Percentiles rank a stretch among this genome's conserved stretches.
Evolutionary conservation across 176 grass and related monocot species (phyloP).

Genomic region (Tuctoria greenei): DNA sequence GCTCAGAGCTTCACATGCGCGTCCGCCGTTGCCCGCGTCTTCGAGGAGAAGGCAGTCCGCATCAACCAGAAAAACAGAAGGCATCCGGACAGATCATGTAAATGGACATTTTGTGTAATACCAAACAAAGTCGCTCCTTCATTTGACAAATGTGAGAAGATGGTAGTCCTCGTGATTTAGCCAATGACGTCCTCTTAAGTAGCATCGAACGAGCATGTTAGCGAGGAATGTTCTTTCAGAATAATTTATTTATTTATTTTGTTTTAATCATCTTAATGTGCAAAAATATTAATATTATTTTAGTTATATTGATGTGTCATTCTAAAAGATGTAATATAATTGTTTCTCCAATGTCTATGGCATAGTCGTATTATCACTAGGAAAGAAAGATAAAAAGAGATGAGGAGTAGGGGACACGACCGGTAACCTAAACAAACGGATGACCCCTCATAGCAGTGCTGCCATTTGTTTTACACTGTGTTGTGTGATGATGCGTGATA

Average conservation of each 20-base stretch:
- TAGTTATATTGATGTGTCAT: background rate
- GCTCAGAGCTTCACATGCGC: background rate
- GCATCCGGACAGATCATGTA: background rate
- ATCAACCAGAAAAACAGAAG: background rate
- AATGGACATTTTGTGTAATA: background rate
- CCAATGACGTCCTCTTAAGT: background rate
- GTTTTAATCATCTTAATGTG: background rate
- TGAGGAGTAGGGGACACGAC: no score
- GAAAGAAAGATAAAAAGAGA: no score
- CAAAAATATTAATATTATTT: background rate
- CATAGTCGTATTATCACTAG: background rate
- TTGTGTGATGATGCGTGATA: no score
- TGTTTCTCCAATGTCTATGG: background rate
- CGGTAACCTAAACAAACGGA: no score
- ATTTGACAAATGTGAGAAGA: background rate
- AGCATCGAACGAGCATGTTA: background rate
- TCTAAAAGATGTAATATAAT: background rate
- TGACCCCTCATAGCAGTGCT: no score
- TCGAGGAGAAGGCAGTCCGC: background rate
- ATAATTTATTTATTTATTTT: background rate
- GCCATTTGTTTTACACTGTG: no score
- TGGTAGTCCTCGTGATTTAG: background rate
- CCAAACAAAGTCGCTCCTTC: background rate
- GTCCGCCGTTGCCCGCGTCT: background rate
- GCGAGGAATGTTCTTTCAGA: constrained; percentile 11